Evolutionary conservation across 2,329 filamentous ascomycete genomes (phyloP).

Genomic region (Capronia americana): DNA sequence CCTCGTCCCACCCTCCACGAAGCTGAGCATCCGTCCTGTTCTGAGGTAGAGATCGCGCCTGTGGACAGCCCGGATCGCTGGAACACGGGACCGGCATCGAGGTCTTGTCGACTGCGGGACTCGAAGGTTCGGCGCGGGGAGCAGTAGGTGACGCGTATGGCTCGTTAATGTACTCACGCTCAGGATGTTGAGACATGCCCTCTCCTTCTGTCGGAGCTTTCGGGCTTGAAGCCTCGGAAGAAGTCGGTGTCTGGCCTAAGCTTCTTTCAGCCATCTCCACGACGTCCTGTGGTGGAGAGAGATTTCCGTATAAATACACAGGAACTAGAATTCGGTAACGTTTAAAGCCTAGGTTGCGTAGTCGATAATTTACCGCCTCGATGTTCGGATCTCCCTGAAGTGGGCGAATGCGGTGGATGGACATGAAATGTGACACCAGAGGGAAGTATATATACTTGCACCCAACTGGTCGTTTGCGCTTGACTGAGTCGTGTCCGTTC

Average conservation of each 20-base stretch:
- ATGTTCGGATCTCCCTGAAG: not conserved
- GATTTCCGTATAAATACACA: not conserved
- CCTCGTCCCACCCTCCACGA: constrained; percentile 42
- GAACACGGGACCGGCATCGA: not conserved
- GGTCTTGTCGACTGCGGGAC: not conserved
- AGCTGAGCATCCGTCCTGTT: not conserved
- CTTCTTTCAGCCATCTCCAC: not conserved
- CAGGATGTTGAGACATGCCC: not conserved
- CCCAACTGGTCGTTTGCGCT: not conserved
- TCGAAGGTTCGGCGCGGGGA: not conserved
- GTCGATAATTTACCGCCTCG: not conserved
- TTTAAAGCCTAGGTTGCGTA: not conserved
- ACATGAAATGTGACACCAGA: not conserved
- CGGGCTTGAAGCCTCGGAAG: not conserved
- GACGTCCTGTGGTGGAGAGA: not conserved
- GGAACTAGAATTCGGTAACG: not conserved
- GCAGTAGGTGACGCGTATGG: not conserved
- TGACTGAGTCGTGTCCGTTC: not conserved
- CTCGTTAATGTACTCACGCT: not conserved
- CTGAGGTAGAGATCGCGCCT: not conserved
- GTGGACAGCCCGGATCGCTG: not conserved
- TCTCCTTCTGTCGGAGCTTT: not conserved
- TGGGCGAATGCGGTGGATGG: not conserved
- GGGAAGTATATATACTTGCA: not conserved
- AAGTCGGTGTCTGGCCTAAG: not conserved